Percentiles rank a stretch among this genome's conserved stretches.
phyloP scores from a whole-genome alignment of 768 basidiomycete genomes.

The Suillus occidentalis region DNA sequence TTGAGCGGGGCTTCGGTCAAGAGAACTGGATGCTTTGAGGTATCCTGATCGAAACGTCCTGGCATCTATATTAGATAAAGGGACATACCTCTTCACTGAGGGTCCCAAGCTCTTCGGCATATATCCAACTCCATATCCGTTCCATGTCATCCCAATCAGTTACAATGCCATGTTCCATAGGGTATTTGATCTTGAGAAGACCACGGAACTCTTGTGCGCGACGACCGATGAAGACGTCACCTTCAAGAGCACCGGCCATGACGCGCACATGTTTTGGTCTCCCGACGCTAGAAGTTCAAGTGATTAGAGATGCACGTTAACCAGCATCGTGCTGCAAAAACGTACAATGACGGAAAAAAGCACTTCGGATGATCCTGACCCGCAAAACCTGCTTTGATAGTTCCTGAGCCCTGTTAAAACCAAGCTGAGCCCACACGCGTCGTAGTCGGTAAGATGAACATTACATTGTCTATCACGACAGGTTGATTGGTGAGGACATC shows the following conservation, averaged over 20 bases:
- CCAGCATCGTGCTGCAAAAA: constrained; percentile 32
- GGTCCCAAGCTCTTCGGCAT: constrained; percentile 92
- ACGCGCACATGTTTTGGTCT: constrained; percentile 97
- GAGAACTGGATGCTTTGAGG: constrained; percentile 86
- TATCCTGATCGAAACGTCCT: constrained; percentile 9
- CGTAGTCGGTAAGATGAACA: constrained; percentile 28
- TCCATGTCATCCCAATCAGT: constrained; percentile 99
- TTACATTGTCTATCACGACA: constrained; percentile 97
- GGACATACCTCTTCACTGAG: constrained; percentile 88
- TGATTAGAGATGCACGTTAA: constrained; percentile 29
- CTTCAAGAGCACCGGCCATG: constrained; percentile 96
- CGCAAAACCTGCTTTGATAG: constrained; percentile 98
- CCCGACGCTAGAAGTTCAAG: constrained; percentile 66
- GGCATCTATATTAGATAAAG: not conserved
- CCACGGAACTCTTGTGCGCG: constrained; percentile 96
- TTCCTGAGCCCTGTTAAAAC: constrained; percentile 84
- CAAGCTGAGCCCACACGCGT: constrained; percentile 25
- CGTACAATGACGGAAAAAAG: constrained; percentile 98
- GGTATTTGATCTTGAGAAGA: constrained; percentile 96
- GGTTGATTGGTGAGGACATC: constrained; percentile 98
- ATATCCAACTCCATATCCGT: constrained; percentile 98
- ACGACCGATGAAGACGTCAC: constrained; percentile 94
- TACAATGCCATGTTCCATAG: constrained; percentile 98
- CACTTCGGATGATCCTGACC: constrained; percentile 99
- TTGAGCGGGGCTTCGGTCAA: constrained; percentile 98